Conservation (phyloP, 2,329 filamentous ascomycete genomes). For the Madurella mycetomatis region DNA sequence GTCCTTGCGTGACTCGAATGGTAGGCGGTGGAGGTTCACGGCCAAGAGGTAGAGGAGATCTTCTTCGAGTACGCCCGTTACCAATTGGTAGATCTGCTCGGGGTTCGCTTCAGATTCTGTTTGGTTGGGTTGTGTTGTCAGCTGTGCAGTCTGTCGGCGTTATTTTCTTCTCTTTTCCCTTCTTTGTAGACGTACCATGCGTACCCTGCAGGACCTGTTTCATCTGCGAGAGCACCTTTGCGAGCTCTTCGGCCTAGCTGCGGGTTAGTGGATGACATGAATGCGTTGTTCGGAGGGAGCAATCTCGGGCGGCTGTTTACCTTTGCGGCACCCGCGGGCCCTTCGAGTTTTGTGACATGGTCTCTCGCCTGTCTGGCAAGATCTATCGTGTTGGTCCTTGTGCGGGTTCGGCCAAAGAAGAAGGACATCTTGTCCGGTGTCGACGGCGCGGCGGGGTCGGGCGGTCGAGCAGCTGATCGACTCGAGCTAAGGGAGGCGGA, state of each 20-base stretch:
- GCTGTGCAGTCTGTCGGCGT: no score
- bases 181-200: slow-evolving; percentile 56
- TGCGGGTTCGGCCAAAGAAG: slow-evolving; percentile 50
- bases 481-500: slow-evolving; percentile 2
- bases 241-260: slow-evolving; percentile 76
- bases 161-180: background rate
- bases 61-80: slow-evolving; percentile 80
- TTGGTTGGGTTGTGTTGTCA: background rate
- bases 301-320: slow-evolving; percentile 30
- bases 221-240: slow-evolving; percentile 82
- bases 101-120: slow-evolving; percentile 80
- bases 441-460: slow-evolving; percentile 7
- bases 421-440: slow-evolving; percentile 41
- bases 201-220: slow-evolving; percentile 91
- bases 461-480: background rate
- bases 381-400: slow-evolving; percentile 48
- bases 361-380: slow-evolving; percentile 54
- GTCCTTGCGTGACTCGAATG: slow-evolving; percentile 95
- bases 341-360: slow-evolving; percentile 49
- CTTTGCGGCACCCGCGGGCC: slow-evolving; percentile 45
- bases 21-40: slow-evolving; percentile 74
- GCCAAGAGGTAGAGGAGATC: slow-evolving; percentile 84
- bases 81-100: slow-evolving; percentile 81
- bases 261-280: slow-evolving; percentile 9
- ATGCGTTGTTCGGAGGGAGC: slow-evolving; percentile 1